A percentile compares a stretch with the other conserved stretches of the same genome.
Conservation (phyloP, 208 protist species). For the Acanthamoeba sp. region DNA sequence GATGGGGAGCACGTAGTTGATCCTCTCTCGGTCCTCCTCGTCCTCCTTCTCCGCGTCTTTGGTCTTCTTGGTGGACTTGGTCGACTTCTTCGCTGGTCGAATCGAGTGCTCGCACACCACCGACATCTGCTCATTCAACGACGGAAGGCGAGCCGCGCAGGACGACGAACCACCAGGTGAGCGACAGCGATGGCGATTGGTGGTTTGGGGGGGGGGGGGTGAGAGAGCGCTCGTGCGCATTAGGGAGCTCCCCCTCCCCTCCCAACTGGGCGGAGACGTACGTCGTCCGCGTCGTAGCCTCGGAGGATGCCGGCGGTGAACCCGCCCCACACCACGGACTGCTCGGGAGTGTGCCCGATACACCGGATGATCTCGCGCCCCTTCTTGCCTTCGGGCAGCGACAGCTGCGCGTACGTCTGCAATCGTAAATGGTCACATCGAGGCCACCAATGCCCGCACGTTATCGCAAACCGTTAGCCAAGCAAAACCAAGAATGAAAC, state of each 20-base stretch:
- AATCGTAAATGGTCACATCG: background rate
- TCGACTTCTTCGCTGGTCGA: conserved; percentile 25
- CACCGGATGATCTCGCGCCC: conserved; percentile 40
- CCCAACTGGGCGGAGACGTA: background rate
- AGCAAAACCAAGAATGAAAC: background rate
- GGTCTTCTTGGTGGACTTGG: background rate
- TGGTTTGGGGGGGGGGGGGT: too few species aligned
- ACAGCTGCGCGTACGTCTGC: conserved; percentile 29
- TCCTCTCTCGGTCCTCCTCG: conserved; percentile 23
- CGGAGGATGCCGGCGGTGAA: conserved; percentile 13
- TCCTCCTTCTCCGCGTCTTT: conserved; percentile 10
- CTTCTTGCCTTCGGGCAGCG: conserved; percentile 21
- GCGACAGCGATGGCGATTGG: too few species aligned
- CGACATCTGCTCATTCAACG: background rate
- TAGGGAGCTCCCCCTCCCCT: too few species aligned
- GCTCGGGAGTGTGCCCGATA: conserved; percentile 11
- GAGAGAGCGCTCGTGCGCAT: too few species aligned
- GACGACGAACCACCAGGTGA: too few species aligned
- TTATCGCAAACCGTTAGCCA: background rate
- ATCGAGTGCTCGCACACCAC: conserved; percentile 38
- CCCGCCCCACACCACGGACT: conserved; percentile 12
- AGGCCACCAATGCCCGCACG: background rate
- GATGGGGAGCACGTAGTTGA: conserved; percentile 32
- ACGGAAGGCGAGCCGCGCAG: too few species aligned
- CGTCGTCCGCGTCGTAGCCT: background rate